phyloP scores from a whole-genome alignment of 345 rosid genomes.

The Brassica incana region DNA sequence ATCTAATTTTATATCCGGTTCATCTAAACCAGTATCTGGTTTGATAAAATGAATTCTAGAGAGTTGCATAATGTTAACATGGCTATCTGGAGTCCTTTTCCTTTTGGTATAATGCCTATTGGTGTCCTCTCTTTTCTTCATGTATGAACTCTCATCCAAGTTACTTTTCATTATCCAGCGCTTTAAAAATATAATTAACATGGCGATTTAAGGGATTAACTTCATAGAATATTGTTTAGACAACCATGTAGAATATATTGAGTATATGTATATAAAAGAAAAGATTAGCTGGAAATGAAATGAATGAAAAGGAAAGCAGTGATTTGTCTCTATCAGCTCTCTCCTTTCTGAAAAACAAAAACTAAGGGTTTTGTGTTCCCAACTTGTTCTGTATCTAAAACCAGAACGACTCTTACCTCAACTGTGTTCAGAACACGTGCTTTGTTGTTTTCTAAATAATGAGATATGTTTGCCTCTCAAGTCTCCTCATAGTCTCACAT shows the following conservation, averaged over 20 bases:
- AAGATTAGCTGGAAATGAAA: constrained; percentile 29
- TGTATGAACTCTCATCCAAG: not conserved
- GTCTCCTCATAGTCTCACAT: constrained; percentile 18
- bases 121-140: not conserved
- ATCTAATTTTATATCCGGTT: not conserved
- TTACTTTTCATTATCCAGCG: not conserved
- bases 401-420: constrained; percentile 18
- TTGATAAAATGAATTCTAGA: not conserved
- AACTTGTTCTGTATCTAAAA: not conserved
- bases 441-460: constrained; percentile 28
- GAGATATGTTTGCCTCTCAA: constrained; percentile 35
- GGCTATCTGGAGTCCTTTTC: not conserved
- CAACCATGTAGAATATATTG: not conserved
- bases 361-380: not conserved
- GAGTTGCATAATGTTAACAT: not conserved
- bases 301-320: constrained; percentile 36
- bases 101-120: not conserved
- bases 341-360: constrained; percentile 29
- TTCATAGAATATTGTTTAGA: not conserved
- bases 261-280: not conserved
- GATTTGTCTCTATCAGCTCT: constrained; percentile 36
- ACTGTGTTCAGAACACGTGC: constrained; percentile 28
- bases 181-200: not conserved
- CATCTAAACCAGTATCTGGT: constrained; percentile 23
- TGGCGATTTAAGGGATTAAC: not conserved